phyloP scores from a whole-genome alignment of 805 yeast genomes.

The Metschnikowia cerradonensis region DNA sequence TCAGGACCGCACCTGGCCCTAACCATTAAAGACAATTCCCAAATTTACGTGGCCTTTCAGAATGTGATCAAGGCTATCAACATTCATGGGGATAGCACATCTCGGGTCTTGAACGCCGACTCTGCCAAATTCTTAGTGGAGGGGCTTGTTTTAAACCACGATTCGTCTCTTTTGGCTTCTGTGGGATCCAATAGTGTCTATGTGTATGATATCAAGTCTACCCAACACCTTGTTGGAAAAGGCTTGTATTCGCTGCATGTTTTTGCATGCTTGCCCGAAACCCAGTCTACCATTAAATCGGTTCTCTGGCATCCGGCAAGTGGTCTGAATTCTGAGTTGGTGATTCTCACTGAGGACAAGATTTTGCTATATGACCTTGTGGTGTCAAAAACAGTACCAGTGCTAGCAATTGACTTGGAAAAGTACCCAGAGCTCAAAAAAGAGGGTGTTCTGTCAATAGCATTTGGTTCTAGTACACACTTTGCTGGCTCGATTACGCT shows the following conservation, averaged over 20 bases:
- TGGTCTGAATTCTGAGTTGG: conserved; percentile 11
- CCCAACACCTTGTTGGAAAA: background rate
- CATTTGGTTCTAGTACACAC: conserved; percentile 14
- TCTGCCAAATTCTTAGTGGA: conserved; percentile 5
- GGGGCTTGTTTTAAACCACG: conserved; percentile 8
- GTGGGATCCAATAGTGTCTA: conserved; percentile 9
- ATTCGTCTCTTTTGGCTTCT: conserved; percentile 12
- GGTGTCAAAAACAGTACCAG: conserved; percentile 9
- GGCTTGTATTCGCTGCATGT: background rate
- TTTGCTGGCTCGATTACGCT: conserved; percentile 14
- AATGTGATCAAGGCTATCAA: conserved; percentile 12
- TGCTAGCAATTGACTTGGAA: conserved; percentile 7
- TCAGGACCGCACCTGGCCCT: background rate
- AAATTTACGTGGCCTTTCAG: conserved; percentile 10
- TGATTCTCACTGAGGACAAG: conserved; percentile 9
- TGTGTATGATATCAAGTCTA: conserved; percentile 9
- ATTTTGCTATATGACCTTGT: conserved; percentile 15
- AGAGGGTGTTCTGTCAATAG: conserved; percentile 9
- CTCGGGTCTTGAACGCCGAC: conserved; percentile 5
- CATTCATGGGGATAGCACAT: conserved; percentile 5
- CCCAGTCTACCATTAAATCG: background rate
- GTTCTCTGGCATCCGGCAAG: conserved; percentile 18
- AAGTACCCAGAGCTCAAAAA: conserved; percentile 5
- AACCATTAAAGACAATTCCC: conserved; percentile 11
- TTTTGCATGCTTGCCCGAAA: background rate